Evolutionary conservation across 2,329 filamentous ascomycete species (phyloP), one percentile per base, ranked within the genome.

Genomic region (Talaromyces islandicus): DNA sequence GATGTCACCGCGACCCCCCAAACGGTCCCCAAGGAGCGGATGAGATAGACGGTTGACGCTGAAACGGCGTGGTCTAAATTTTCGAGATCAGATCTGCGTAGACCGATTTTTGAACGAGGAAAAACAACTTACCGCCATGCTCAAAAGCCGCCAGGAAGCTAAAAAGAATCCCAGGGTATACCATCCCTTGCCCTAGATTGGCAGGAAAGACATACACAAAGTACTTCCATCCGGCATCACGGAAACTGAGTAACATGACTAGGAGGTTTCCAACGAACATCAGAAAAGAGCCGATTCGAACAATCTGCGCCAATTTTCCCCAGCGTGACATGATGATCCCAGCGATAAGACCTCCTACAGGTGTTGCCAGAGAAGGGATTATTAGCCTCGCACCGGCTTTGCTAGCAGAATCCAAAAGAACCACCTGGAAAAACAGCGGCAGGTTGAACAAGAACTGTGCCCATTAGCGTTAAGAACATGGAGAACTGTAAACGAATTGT

Each of bases 1-100:
- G 85, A 85, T 0, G 84, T 84, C 38, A 85, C 75, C 0, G 85
- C 85, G 1, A 88, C 85, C 10, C 85, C 85, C 80, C 84, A 88
- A 17, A 88, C 85, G 0, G 81, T 83, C 1, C 85, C 85, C 3
- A 88, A 73, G 0, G 84, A 87, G 27, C 85, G 81, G 50, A 88
- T 80, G 21, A 88, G 78, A 68, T 88, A 88, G 7, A 86, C 82
- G 0, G 82, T 86, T 1, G 84, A 87, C 2, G 85, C 80, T 0
- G 81, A 83, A 1, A 87, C 84, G 11, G 85, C 84, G 65, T 88
- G 84, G 57, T 87, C 85, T 86, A 41, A 12, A 54, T 27, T 19
- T 11, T 17, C 7, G 1, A 0, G 24, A 38, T 12, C 35, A 32
- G 12, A 7, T 53, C 43, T 41, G 29, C 54, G 9, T 65, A 19